Percentiles rank a stretch among this genome's conserved stretches.
Evolutionary conservation across 2,329 filamentous ascomycete genomes (phyloP).

Genomic region (Ascocoryne sarcoides): DNA sequence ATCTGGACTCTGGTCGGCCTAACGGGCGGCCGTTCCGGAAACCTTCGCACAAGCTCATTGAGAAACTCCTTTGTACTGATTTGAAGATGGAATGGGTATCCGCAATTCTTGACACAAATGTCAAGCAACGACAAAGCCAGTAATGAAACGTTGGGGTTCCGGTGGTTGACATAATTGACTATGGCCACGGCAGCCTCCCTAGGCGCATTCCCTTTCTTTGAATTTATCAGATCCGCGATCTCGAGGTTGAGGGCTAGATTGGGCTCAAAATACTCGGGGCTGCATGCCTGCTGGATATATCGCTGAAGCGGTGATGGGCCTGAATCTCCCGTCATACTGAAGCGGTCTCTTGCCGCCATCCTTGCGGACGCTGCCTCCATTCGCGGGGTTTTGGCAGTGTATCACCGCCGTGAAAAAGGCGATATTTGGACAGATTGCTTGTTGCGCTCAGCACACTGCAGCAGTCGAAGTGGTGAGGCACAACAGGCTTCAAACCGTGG

Average conservation of each 20-base stretch:
- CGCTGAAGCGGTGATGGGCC: slow-evolving; percentile 82
- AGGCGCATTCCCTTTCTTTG: slow-evolving; percentile 91
- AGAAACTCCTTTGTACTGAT: slow-evolving; percentile 98
- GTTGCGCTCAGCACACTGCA: slow-evolving; percentile 9
- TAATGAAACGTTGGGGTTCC: slow-evolving; percentile 90
- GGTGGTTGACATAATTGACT: slow-evolving; percentile 90
- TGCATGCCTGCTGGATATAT: slow-evolving; percentile 93
- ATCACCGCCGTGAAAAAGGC: slow-evolving; percentile 13
- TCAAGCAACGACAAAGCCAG: slow-evolving; percentile 88
- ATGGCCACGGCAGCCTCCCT: slow-evolving; percentile 91
- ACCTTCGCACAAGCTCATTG: slow-evolving; percentile 92
- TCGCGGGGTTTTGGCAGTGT: slow-evolving; percentile 18
- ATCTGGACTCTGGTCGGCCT: slow-evolving; percentile 80
- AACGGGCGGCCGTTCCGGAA: slow-evolving; percentile 85
- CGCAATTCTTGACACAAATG: slow-evolving; percentile 99
- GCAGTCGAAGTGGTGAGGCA: slow-evolving; percentile 12
- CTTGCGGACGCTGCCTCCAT: slow-evolving; percentile 96
- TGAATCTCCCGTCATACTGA: slow-evolving; percentile 70
- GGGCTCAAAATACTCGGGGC: slow-evolving; percentile 94
- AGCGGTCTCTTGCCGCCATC: slow-evolving; percentile 91
- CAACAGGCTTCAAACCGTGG: slow-evolving; percentile 1
- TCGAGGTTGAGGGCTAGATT: slow-evolving; percentile 95
- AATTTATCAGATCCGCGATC: slow-evolving; percentile 92
- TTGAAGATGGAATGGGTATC: slow-evolving; percentile 96
- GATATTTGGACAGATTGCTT: slow-evolving; percentile 6